Evolutionary conservation across 768 basidiomycete species (phyloP), one percentile per base, ranked within the genome.

Genomic region (Leccinum rimulosum): DNA sequence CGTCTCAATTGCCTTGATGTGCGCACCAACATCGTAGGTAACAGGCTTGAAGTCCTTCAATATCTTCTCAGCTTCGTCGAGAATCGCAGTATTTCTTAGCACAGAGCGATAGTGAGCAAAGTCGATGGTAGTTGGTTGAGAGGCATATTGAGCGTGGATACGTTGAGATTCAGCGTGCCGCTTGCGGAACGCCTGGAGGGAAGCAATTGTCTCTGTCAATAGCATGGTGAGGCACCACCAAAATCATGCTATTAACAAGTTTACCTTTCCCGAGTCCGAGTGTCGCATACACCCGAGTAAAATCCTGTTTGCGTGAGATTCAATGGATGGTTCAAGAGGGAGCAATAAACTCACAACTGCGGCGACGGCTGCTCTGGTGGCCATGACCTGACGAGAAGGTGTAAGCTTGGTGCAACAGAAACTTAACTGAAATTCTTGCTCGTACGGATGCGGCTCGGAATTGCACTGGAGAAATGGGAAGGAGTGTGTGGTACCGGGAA

Each of bases 171-270:
- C 93, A 65, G 79, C 79, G 76, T 96, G 87, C 60, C 97, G 93
- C 76, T 95, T 97, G 77, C 97, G 91, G 88, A 99, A 98, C 43
- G 91, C 89, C 74, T 93, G 91, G 54, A 99, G 84, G 55, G 93
- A 77, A 56, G 92, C 81, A 70, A 97, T 83, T 67, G 96, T 95
- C 80, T 98, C 93, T 94, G 75, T 25, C 57, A 33, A 60, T 36
- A 35, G 15, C 6, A 49, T 1, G 22, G 53, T 69, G 27, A 45
- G 65, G 59, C 50, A 4, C 52, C 15, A 17, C 14, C 8, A 45
- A 4, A 47, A 30, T 9, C 52, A 11, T 40, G 17, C 7, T 12
- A 15, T 40, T 40, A 50, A 25, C 1, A 28, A 36, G n/a, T 47
- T 28, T 30, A 91, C 92, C 91, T 80, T 91, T 92, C 73, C 91